These are phyloP conservation scores for Trametes versicolor DNA, from an alignment of 1,284 basidiomycete genomes.

Conservation along the genomic window DNA sequence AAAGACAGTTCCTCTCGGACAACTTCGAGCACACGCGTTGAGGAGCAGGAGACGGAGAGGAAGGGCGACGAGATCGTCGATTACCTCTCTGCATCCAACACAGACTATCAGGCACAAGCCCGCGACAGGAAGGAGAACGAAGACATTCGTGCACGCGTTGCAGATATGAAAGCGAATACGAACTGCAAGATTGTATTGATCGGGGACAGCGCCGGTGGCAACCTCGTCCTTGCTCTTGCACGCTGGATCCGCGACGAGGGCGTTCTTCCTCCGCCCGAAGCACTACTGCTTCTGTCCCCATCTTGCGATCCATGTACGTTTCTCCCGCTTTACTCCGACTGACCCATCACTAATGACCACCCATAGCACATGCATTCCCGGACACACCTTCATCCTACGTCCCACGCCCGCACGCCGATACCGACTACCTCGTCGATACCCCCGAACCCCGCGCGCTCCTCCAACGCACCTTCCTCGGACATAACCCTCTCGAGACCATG, in stretches of 20 bases:
- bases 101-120: constrained; percentile 15
- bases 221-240: constrained; percentile 66
- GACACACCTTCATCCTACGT: constrained; percentile 56
- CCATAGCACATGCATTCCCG: constrained; percentile 56
- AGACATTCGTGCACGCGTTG: constrained; percentile 26
- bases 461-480: constrained; percentile 59
- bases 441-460: constrained; percentile 60
- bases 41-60: constrained; percentile 11
- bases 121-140: constrained; percentile 31
- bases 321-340: not conserved
- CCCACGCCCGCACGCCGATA: constrained; percentile 57
- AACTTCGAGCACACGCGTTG: not conserved
- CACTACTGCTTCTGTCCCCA: constrained; percentile 55
- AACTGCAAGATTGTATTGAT: constrained; percentile 67
- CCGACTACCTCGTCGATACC: constrained; percentile 63
- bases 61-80: constrained; percentile 15
- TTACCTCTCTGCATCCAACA: constrained; percentile 21
- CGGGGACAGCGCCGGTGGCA: constrained; percentile 79
- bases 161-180: constrained; percentile 35
- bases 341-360: not conserved
- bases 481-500: constrained; percentile 54
- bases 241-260: constrained; percentile 62
- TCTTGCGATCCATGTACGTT: constrained; percentile 44
- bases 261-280: constrained; percentile 53
- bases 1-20: constrained; percentile 5